Evolutionary conservation across 2,329 filamentous ascomycete species (phyloP), one percentile per base, ranked within the genome.

Genomic region (Colletotrichum sp.): DNA sequence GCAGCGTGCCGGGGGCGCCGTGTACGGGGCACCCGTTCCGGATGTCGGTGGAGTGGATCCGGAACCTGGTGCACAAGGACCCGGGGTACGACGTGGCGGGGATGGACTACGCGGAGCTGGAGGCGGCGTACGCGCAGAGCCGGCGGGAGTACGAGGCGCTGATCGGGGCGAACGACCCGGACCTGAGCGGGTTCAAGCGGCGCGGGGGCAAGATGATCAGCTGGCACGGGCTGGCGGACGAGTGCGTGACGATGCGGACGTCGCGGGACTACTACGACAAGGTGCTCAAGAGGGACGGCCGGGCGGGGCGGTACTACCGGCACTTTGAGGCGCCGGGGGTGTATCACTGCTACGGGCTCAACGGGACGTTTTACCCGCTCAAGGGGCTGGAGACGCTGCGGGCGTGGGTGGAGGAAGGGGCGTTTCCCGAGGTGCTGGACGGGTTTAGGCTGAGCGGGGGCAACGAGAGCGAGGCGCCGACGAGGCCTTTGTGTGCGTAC

Each of bases 261-360:
- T 82, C 84, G 15, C 77, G 82, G n/a, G 72, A 82, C 55, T 87
- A 85, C 77, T 78, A 78, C 64, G 77, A 78, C 57, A 52, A 60
- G 30, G 75, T 78, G 48, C 22, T 78, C 15, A 68, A 28, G 63
- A 27, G 19, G 30, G 77, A 78, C 32, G n/a, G 13, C 9, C 57
- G 27, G 6, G 75, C 71, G 6, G n/a, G 27, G 25, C 86, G 88
- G 30, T 89, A 89, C 80, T 91, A 90, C 81, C 80, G 84, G 3
- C 84, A 89, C 78, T 91, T 90, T 79, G 81, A 84, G 9, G 85
- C 90, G 7, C 88, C 89, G 2, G 90, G 89, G 1, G 86, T 90
- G 82, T 83, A 82, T 19, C 90, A 91, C 80, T 91, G 90, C 72
- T 76, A 73, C 39, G 73, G 77, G 36, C 30, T 69, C 13, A 65